Percentiles rank a stretch among this genome's conserved stretches.
Evolutionary conservation across 2,329 filamentous ascomycete species (phyloP).

Genomic region (Zasmidium citrigriseum): DNA sequence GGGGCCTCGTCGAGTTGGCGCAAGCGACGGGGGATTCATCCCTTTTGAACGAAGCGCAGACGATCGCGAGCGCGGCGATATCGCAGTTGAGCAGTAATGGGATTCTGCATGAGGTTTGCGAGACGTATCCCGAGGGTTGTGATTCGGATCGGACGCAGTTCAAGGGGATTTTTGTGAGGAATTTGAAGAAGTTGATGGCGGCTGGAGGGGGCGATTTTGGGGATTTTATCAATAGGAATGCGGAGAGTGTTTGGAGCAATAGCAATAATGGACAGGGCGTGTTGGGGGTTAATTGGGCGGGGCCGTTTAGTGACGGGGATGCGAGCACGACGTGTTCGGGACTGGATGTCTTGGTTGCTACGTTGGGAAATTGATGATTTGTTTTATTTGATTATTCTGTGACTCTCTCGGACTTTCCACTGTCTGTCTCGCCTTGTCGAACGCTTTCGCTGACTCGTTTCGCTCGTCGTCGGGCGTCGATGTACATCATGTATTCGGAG

Average conservation of each 20-base stretch:
- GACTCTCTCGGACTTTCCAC: constrained; percentile 29
- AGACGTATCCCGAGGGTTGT: constrained; percentile 29
- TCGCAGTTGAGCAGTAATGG: constrained; percentile 36
- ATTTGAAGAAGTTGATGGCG: constrained; percentile 55
- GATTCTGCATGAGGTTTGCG: constrained; percentile 41
- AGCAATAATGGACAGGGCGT: constrained; percentile 52
- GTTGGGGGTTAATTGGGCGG: constrained; percentile 61
- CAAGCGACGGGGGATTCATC: constrained; percentile 34
- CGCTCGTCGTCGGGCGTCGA: constrained; percentile 60
- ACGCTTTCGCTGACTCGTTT: constrained; percentile 52
- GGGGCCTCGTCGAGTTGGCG: constrained; percentile 57
- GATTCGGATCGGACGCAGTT: constrained; percentile 58
- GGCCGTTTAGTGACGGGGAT: background rate
- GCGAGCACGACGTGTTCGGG: background rate
- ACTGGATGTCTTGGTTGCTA: background rate
- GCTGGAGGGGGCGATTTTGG: constrained; percentile 46
- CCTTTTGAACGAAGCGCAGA: constrained; percentile 37
- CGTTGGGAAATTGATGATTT: background rate
- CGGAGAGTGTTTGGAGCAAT: constrained; percentile 64
- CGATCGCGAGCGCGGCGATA: constrained; percentile 43
- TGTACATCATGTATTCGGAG: constrained; percentile 65
- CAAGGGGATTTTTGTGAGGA: constrained; percentile 71
- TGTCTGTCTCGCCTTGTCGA: constrained; percentile 31
- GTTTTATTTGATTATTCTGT: constrained; percentile 27
- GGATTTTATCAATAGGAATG: constrained; percentile 60